phyloP scores from a whole-genome alignment of 2,329 filamentous ascomycete species.

The Fusarium redolens region DNA sequence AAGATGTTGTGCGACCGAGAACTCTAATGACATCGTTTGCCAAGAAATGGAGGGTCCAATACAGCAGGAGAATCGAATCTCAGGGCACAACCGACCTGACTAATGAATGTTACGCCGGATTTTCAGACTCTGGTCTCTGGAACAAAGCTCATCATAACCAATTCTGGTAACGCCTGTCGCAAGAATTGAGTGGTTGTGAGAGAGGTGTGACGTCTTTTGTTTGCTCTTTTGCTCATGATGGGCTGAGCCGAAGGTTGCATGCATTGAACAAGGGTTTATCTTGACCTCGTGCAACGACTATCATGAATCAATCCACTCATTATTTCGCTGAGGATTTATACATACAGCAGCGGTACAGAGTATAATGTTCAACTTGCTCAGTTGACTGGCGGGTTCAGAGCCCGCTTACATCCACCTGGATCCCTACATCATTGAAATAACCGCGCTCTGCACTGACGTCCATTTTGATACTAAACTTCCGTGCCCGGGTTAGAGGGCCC shows the following conservation, averaged over 20 bases:
- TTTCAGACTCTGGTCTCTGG: not conserved
- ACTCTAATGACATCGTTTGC: constrained; percentile 30
- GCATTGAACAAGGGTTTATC: constrained; percentile 10
- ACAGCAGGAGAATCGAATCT: not conserved
- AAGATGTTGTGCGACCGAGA: constrained; percentile 15
- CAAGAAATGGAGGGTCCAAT: constrained; percentile 11
- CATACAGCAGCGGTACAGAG: not conserved
- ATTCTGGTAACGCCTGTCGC: constrained; percentile 4
- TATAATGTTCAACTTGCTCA: not conserved
- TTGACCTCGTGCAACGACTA: constrained; percentile 4
- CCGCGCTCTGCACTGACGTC: constrained; percentile 16
- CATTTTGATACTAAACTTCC: constrained; percentile 18
- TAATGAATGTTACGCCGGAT: not conserved
- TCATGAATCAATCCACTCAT: not conserved
- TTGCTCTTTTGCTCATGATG: constrained; percentile 25
- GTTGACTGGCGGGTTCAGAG: not conserved
- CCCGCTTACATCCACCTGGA: not conserved
- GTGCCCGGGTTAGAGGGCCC: constrained; percentile 18
- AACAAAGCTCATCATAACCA: constrained; percentile 3
- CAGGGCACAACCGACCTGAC: not conserved
- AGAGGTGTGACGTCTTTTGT: constrained; percentile 31
- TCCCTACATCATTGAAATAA: constrained; percentile 10
- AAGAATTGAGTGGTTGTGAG: constrained; percentile 9
- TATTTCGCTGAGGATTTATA: not conserved
- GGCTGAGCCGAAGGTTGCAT: constrained; percentile 27